These are phyloP conservation scores for Lagenidium sp. DNA, from an alignment of 352 stramenopile genomes.

Conservation along the genomic window DNA sequence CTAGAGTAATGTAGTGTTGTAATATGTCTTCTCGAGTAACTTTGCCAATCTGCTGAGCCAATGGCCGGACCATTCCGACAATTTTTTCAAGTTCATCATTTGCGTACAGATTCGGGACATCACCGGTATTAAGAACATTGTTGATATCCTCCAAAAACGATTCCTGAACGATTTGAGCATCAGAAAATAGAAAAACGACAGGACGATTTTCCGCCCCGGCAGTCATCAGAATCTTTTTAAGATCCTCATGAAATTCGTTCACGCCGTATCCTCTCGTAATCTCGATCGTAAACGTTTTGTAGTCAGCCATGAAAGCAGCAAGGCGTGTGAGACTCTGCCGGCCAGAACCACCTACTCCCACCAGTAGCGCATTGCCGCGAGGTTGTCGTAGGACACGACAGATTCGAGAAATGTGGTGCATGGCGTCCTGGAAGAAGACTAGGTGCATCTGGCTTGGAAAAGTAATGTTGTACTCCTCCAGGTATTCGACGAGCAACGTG, in stretches of 20 bases:
- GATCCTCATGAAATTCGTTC: slow-evolving; percentile 89
- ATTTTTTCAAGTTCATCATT: slow-evolving; percentile 90
- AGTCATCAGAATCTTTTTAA: slow-evolving; percentile 88
- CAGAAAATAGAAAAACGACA: slow-evolving; percentile 90
- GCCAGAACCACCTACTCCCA: slow-evolving; percentile 88
- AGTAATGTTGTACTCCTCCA: slow-evolving; percentile 94
- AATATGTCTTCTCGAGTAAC: slow-evolving; percentile 80
- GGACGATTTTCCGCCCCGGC: slow-evolving; percentile 82
- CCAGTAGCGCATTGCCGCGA: slow-evolving; percentile 87
- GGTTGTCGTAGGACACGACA: slow-evolving; percentile 89
- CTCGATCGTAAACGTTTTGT: slow-evolving; percentile 88
- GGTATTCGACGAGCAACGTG: slow-evolving; percentile 77
- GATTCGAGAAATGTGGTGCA: slow-evolving; percentile 92
- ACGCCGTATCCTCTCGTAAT: slow-evolving; percentile 88
- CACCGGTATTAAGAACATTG: slow-evolving; percentile 91
- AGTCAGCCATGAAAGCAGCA: slow-evolving; percentile 89
- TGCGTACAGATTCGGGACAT: slow-evolving; percentile 91
- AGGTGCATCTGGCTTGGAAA: slow-evolving; percentile 91
- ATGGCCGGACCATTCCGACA: slow-evolving; percentile 66
- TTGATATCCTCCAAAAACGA: slow-evolving; percentile 94
- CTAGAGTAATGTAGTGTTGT: slow-evolving; percentile 85
- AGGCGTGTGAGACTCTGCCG: slow-evolving; percentile 88
- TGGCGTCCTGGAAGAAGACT: slow-evolving; percentile 94
- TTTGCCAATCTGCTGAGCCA: slow-evolving; percentile 71
- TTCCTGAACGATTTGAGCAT: slow-evolving; percentile 91